Conservation (phyloP, 805 yeast genomes). For the Metschnikowia bowlesiae region DNA sequence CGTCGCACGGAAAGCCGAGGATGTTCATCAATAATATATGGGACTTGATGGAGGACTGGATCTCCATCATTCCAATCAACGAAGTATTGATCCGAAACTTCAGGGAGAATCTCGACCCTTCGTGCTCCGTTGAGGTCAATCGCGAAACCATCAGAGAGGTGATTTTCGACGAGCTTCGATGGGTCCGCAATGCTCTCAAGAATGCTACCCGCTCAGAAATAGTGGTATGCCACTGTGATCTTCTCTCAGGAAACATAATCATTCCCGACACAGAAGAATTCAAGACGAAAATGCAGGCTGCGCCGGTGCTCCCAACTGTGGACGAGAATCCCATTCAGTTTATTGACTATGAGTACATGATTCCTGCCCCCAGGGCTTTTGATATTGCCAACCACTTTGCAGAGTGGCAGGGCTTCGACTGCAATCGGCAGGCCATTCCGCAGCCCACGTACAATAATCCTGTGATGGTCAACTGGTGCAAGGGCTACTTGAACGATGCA, state of each 20-base stretch:
- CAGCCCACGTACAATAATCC: conserved; percentile 41
- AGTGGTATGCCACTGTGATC: conserved; percentile 68
- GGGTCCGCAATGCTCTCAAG: conserved; percentile 45
- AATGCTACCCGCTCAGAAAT: conserved; percentile 41
- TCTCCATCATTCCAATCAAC: conserved; percentile 52
- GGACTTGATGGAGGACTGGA: conserved; percentile 62
- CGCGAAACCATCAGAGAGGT: conserved; percentile 32
- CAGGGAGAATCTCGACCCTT: conserved; percentile 23
- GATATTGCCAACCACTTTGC: conserved; percentile 72
- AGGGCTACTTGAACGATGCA: conserved; percentile 44
- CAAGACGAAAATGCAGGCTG: background rate
- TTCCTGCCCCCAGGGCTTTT: conserved; percentile 68
- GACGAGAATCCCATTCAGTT: conserved; percentile 46
- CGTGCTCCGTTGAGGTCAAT: conserved; percentile 10
- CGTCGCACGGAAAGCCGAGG: conserved; percentile 6
- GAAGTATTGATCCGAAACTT: conserved; percentile 36
- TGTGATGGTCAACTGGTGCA: conserved; percentile 53
- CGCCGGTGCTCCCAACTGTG: conserved; percentile 12
- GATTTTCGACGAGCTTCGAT: conserved; percentile 47
- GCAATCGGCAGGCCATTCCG: conserved; percentile 59
- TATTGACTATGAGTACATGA: conserved; percentile 70
- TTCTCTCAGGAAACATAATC: conserved; percentile 69
- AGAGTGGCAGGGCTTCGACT: conserved; percentile 81
- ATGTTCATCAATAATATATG: conserved; percentile 45
- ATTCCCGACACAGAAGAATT: conserved; percentile 35